Percentiles rank a stretch among this genome's conserved stretches.
Evolutionary conservation across 2,329 filamentous ascomycete genomes (phyloP).

Genomic region (Aspergillus sp.): DNA sequence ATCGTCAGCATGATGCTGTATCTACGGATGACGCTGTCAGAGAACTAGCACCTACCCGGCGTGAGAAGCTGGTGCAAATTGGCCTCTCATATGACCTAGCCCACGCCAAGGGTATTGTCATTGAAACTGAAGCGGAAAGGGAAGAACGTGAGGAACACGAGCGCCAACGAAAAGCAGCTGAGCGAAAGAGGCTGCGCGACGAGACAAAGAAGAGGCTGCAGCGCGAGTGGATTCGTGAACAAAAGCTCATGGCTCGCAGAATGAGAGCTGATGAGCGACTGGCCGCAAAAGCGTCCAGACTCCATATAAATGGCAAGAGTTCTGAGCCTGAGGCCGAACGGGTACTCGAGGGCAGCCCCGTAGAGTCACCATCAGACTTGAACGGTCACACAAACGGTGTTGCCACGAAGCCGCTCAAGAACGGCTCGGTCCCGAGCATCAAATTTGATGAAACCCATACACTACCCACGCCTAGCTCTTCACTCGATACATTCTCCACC

Average conservation of each 20-base stretch:
- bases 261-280: conserved; percentile 27
- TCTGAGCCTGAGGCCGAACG: conserved; percentile 9
- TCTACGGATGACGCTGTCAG: conserved; percentile 68
- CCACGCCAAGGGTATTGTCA: conserved; percentile 44
- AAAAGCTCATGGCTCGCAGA: conserved; percentile 35
- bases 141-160: conserved; percentile 37
- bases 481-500: not conserved
- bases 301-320: conserved; percentile 6
- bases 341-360: conserved; percentile 23
- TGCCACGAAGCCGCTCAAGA: conserved; percentile 11
- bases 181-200: conserved; percentile 37
- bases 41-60: conserved; percentile 59
- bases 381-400: conserved; percentile 22
- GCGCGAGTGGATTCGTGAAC: conserved; percentile 43
- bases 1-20: conserved; percentile 55
- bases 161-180: conserved; percentile 31
- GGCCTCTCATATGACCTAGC: conserved; percentile 49
- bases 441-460: conserved; percentile 27
- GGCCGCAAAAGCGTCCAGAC: conserved; percentile 13
- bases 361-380: conserved; percentile 29
- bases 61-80: conserved; percentile 67
- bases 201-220: conserved; percentile 40
- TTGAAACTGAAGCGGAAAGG: conserved; percentile 40
- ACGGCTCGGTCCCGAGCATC: conserved; percentile 27
- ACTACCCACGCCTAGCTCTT: not conserved